A percentile compares a stretch with the other conserved stretches of the same genome.
Evolutionary conservation across 805 yeast genomes (phyloP).

Genomic region (Tetrapisispora fleetii): DNA sequence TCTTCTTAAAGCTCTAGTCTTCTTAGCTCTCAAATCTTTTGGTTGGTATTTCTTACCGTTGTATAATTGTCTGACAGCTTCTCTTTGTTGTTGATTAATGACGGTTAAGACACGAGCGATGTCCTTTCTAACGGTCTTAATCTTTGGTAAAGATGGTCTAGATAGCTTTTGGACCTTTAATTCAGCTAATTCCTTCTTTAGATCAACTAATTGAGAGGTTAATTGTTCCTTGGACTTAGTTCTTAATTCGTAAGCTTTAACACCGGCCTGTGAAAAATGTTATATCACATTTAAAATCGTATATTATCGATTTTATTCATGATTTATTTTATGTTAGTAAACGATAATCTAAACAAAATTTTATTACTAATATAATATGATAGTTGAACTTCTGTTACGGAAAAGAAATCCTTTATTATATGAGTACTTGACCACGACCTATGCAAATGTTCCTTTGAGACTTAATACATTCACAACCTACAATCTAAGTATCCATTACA

Average conservation of each 20-base stretch:
- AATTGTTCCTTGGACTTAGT: constrained; percentile 95
- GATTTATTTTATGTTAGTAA: constrained; percentile 1
- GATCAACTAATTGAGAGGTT: constrained; percentile 86
- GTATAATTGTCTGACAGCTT: constrained; percentile 89
- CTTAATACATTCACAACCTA: too few relatives aligned
- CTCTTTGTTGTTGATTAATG: constrained; percentile 95
- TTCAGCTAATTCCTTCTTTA: constrained; percentile 92
- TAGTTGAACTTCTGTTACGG: neutral
- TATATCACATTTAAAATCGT: neutral
- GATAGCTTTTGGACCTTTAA: constrained; percentile 93
- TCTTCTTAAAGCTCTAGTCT: constrained; percentile 99
- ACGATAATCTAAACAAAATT: too few relatives aligned
- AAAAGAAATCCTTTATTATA: too few relatives aligned
- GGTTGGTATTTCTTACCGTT: constrained; percentile 91
- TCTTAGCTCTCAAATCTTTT: constrained; percentile 98
- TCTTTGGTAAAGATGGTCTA: constrained; percentile 89
- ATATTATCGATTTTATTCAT: neutral
- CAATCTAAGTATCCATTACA: too few relatives aligned
- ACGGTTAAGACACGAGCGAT: constrained; percentile 97
- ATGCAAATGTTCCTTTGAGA: too few relatives aligned
- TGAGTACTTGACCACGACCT: too few relatives aligned
- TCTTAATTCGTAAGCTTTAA: constrained; percentile 93
- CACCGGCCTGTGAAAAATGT: constrained; percentile 48
- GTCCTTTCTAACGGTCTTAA: constrained; percentile 94
- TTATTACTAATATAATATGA: neutral